These are phyloP conservation scores for Graphilbum fragrans DNA, from an alignment of 2,329 filamentous ascomycete species.

Conservation along the genomic window DNA sequence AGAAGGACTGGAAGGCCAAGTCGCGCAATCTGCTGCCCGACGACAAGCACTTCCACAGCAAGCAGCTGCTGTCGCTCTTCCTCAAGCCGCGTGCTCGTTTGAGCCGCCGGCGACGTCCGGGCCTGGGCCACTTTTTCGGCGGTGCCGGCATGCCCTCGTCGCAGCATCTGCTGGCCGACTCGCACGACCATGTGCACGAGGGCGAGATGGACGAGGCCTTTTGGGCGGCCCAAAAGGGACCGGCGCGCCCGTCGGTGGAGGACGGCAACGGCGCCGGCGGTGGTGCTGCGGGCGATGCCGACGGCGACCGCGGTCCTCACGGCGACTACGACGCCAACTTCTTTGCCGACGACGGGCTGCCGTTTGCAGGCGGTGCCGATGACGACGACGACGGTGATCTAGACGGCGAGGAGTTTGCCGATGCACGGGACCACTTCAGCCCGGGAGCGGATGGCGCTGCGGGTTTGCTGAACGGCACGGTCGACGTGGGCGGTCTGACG, in stretches of 20 bases:
- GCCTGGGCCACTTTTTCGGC: conserved; percentile 27
- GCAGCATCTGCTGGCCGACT: conserved; percentile 4
- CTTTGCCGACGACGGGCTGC: conserved; percentile 79
- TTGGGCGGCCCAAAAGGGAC: conserved; percentile 68
- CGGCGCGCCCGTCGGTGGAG: conserved; percentile 12
- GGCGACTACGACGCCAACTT: conserved; percentile 96
- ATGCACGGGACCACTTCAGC: conserved; percentile 69
- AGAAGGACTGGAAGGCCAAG: conserved; percentile 92
- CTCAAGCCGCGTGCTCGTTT: conserved; percentile 87
- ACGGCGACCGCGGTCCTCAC: conserved; percentile 39
- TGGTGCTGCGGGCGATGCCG: conserved; percentile 36
- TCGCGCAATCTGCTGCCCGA: conserved; percentile 87
- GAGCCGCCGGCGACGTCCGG: conserved; percentile 49
- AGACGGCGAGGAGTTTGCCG: conserved; percentile 58
- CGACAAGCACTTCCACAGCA: conserved; percentile 96
- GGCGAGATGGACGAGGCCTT: conserved; percentile 91
- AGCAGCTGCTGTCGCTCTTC: conserved; percentile 79
- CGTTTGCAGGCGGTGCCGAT: conserved; percentile 56
- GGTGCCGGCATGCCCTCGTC: conserved; percentile 16
- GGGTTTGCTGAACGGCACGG: background rate
- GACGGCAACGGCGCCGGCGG: conserved; percentile 16
- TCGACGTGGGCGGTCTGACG: conserved; percentile 24
- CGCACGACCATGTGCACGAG: conserved; percentile 42
- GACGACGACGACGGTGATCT: conserved; percentile 58
- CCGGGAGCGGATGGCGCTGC: conserved; percentile 39